Evolutionary conservation across 225 moss, liverwort and hornwort genomes (phyloP).

Genomic region (Lunularia cruciata): DNA sequence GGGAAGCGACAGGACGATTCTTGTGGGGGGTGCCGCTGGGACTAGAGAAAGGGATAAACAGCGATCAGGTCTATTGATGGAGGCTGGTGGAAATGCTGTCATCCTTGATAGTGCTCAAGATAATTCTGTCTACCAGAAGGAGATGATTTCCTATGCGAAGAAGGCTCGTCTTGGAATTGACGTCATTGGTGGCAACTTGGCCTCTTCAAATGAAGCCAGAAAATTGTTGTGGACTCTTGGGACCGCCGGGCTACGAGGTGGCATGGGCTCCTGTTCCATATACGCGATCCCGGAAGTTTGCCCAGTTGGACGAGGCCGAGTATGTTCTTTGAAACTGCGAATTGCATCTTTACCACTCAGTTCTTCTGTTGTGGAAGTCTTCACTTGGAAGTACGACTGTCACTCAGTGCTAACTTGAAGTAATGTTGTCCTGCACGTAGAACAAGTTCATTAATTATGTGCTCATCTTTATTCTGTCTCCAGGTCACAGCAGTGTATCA

Average conservation of each 20-base stretch:
- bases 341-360: no score
- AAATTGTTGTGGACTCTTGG: slow-evolving; percentile 72
- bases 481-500: slow-evolving; percentile 78
- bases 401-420: no score
- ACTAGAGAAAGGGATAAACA: slow-evolving; percentile 63
- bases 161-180: slow-evolving; percentile 60
- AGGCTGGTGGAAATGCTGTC: slow-evolving; percentile 62
- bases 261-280: slow-evolving; percentile 90
- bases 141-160: slow-evolving; percentile 66
- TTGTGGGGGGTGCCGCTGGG: slow-evolving; percentile 71
- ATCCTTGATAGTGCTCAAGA: slow-evolving; percentile 86
- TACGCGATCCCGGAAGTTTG: slow-evolving; percentile 91
- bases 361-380: no score
- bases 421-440: neutral
- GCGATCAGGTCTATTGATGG: slow-evolving; percentile 49
- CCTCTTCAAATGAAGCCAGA: slow-evolving; percentile 61
- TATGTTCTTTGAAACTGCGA: slow-evolving; percentile 13
- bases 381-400: no score
- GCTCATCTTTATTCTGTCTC: neutral
- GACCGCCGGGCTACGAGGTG: slow-evolving; percentile 70
- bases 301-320: slow-evolving; percentile 82
- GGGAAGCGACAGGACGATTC: slow-evolving; percentile 54
- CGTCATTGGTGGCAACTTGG: slow-evolving; percentile 86
- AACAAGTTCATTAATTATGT: neutral
- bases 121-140: slow-evolving; percentile 60